Base-by-base conservation (phyloP, 1,284 basidiomycete species). In the Marasmius tenuissimus region DNA sequence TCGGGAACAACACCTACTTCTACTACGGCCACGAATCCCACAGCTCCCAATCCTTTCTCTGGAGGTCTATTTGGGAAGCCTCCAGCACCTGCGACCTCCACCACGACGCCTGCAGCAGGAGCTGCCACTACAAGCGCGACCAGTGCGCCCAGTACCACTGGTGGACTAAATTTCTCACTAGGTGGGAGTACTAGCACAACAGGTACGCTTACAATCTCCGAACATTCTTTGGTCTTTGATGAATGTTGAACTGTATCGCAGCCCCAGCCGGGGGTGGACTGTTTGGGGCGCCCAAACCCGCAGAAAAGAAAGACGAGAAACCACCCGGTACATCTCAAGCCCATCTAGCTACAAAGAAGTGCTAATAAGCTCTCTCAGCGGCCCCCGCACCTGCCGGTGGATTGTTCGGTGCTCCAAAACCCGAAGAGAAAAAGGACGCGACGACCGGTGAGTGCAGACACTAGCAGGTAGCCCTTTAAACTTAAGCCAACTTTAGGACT, bases 381-480 rank as follows among this genome's bases (percentile, higher is more conserved):
- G 16, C 64, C 48, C 34, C 60, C 54, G 58, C 72, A 37, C 48
- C 70, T n/a, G 40, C 22, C 11, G 54, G 61, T n/a, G 47, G 55
- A 63, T 64, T 83, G 4, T 80, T 82, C 65, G 81, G 77, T 38
- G 69, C 72, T 35, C 53, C 68, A 4, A 79, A 71, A 63, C 60
- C 73, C 40, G 73, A 70, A 35, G 81, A 79, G 49, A 82, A 80
- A 68, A 82, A 81, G 64, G 76, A 81, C 62, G 71, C 68, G 64
- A 50, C 71, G 22, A 18, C 59, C 35, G 61, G 64, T 66, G 45
- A 11, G 50, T 49, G 22, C 35, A 22, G 38, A 10, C 39, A 7
- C 52, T 12, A 16, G 38, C 20, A 4, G 38, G 4, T 18, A 22
- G 8, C 10, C n/a, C 45, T 18, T n/a, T 53, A 18, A 20, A 57